These are phyloP conservation scores for Debaryomycetaceae sp. DNA, from an alignment of 1,139 yeast genomes.

Conservation along the genomic window DNA sequence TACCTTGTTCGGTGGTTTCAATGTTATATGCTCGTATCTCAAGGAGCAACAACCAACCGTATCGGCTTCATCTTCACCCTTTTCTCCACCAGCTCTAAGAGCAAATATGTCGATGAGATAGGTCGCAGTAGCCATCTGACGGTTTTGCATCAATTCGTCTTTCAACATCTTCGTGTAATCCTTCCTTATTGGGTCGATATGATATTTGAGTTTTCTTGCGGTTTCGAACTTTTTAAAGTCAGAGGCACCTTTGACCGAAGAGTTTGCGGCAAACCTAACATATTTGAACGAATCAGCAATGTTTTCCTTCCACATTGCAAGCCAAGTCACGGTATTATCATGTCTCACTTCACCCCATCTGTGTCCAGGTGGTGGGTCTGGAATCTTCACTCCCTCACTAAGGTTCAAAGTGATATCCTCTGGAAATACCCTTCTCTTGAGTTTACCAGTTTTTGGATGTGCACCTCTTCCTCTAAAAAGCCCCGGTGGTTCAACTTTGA, in stretches of 20 bases:
- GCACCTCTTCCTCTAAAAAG: conserved; percentile 95
- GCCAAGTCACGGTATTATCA: conserved; percentile 91
- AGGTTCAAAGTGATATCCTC: conserved; percentile 87
- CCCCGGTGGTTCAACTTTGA: conserved; percentile 94
- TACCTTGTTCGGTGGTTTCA: conserved; percentile 82
- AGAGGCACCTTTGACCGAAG: conserved; percentile 86
- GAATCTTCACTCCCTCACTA: conserved; percentile 68
- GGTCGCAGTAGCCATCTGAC: conserved; percentile 94
- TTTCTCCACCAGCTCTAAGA: conserved; percentile 97
- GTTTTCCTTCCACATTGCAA: conserved; percentile 96
- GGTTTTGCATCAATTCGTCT: conserved; percentile 73
- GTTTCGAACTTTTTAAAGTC: conserved; percentile 92
- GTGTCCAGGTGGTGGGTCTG: conserved; percentile 85
- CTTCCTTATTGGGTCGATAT: conserved; percentile 67
- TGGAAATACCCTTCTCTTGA: conserved; percentile 78
- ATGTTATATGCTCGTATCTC: conserved; percentile 81
- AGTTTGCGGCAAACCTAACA: conserved; percentile 87
- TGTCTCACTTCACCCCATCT: conserved; percentile 86
- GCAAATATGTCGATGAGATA: conserved; percentile 94
- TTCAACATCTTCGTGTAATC: conserved; percentile 73
- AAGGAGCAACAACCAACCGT: conserved; percentile 97
- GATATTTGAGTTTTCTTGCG: conserved; percentile 75
- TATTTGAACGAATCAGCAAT: conserved; percentile 81
- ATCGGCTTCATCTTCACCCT: conserved; percentile 96
- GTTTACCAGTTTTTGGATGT: conserved; percentile 92